phyloP scores from a whole-genome alignment of 768 basidiomycete genomes.

The Suillus decipiens region DNA sequence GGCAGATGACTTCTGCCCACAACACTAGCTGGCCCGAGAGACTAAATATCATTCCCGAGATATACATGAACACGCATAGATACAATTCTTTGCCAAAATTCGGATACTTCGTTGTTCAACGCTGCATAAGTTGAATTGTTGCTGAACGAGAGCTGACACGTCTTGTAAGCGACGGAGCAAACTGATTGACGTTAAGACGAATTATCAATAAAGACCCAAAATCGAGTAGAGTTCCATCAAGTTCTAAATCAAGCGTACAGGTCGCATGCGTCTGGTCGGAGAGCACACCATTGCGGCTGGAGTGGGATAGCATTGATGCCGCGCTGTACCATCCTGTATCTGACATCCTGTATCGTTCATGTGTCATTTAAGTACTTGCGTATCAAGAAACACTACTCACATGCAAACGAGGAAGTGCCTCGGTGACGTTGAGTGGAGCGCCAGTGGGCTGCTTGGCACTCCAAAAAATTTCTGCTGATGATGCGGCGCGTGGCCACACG shows the following conservation, averaged over 20 bases:
- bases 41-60: too few relatives aligned
- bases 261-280: constrained; percentile 61
- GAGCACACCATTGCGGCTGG: constrained; percentile 73
- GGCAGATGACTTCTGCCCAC: too few relatives aligned
- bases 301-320: constrained; percentile 61
- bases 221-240: not conserved
- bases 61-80: too few relatives aligned
- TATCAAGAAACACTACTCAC: constrained; percentile 31
- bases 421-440: constrained; percentile 34
- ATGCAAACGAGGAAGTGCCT: constrained; percentile 66
- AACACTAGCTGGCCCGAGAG: too few relatives aligned
- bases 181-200: not conserved
- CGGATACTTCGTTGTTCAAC: not conserved
- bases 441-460: constrained; percentile 45
- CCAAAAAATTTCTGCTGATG: constrained; percentile 80
- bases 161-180: not conserved
- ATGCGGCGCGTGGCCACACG: constrained; percentile 72
- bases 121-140: not conserved
- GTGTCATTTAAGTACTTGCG: not conserved
- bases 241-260: constrained; percentile 21
- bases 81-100: not conserved
- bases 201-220: not conserved
- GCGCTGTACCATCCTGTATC: constrained; percentile 60
- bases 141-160: not conserved
- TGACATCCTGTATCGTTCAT: constrained; percentile 26